Percentiles rank a stretch among this genome's conserved stretches.
phyloP scores from a whole-genome alignment of 345 rosid genomes.

The Salix koriyanagi region DNA sequence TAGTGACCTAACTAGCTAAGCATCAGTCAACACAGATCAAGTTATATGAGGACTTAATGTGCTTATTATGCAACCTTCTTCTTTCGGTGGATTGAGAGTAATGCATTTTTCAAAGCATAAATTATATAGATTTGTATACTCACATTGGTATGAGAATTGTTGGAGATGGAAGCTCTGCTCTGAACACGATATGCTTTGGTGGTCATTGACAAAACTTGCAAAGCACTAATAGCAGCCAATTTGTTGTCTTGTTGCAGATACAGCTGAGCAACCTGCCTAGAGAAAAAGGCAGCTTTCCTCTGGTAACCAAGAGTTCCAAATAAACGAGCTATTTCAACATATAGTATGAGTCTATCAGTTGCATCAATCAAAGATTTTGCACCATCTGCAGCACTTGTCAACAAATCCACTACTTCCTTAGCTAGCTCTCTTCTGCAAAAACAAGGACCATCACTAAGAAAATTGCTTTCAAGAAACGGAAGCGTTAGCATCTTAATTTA shows the following conservation, averaged over 20 bases:
- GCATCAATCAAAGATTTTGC: constrained; percentile 95
- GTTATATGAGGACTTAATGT: not conserved
- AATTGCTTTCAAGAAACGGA: not conserved
- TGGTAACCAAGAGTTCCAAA: constrained; percentile 90
- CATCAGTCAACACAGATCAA: not conserved
- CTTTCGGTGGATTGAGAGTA: not conserved
- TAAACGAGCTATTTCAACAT: constrained; percentile 86
- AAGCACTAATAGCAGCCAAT: constrained; percentile 89
- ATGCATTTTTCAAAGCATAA: not conserved
- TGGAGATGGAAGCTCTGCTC: constrained; percentile 73
- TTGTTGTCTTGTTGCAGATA: constrained; percentile 91
- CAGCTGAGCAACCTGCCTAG: constrained; percentile 96
- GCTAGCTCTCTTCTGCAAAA: constrained; percentile 71
- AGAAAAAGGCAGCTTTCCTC: constrained; percentile 94
- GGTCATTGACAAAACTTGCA: constrained; percentile 95
- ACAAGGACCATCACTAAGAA: constrained; percentile 9
- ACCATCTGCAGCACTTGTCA: constrained; percentile 92
- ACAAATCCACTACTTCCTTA: constrained; percentile 86
- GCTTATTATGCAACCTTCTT: not conserved
- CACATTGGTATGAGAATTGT: constrained; percentile 44
- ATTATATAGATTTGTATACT: constrained; percentile 20
- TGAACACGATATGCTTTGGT: constrained; percentile 89
- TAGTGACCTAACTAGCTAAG: not conserved
- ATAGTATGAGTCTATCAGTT: constrained; percentile 80
- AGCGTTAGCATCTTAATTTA: not conserved